Conservation (phyloP, 331 rosid genomes). For the Phaseolus coccineus region DNA sequence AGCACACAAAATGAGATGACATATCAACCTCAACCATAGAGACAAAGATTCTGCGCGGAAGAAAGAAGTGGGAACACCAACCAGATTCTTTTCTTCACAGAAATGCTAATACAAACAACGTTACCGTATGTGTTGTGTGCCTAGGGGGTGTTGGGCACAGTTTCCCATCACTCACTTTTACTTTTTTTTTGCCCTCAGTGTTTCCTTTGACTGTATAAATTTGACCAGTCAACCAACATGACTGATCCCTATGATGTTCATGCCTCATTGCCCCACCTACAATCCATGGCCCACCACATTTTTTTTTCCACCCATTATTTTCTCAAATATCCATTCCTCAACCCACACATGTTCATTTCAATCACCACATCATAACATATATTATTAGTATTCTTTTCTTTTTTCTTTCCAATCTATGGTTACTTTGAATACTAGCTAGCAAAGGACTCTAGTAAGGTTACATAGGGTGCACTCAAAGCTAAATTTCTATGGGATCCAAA, state of each 20-base stretch:
- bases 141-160: slow-evolving; percentile 56
- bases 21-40: slow-evolving; percentile 47
- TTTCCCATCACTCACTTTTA: slow-evolving; percentile 53
- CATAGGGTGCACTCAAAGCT: slow-evolving; percentile 49
- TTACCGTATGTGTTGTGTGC: slow-evolving; percentile 43
- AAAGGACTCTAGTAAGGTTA: slow-evolving; percentile 15
- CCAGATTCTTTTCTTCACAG: slow-evolving; percentile 69
- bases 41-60: slow-evolving; percentile 53
- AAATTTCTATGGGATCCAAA: slow-evolving; percentile 61
- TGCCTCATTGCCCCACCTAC: slow-evolving; percentile 58
- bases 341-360: slow-evolving; percentile 40
- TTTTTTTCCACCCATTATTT: neutral
- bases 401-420: slow-evolving; percentile 17
- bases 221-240: slow-evolving; percentile 88
- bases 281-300: slow-evolving; percentile 55
- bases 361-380: slow-evolving; percentile 6
- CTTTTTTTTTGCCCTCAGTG: slow-evolving; percentile 48
- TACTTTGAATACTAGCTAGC: slow-evolving; percentile 44
- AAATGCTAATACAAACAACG: slow-evolving; percentile 48
- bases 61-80: slow-evolving; percentile 50
- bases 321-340: neutral
- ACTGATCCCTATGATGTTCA: slow-evolving; percentile 64
- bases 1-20: slow-evolving; percentile 46
- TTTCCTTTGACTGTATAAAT: slow-evolving; percentile 71
- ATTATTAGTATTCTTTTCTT: neutral